phyloP scores from a whole-genome alignment of 768 basidiomycete species.

The Agaricus subrufescens region DNA sequence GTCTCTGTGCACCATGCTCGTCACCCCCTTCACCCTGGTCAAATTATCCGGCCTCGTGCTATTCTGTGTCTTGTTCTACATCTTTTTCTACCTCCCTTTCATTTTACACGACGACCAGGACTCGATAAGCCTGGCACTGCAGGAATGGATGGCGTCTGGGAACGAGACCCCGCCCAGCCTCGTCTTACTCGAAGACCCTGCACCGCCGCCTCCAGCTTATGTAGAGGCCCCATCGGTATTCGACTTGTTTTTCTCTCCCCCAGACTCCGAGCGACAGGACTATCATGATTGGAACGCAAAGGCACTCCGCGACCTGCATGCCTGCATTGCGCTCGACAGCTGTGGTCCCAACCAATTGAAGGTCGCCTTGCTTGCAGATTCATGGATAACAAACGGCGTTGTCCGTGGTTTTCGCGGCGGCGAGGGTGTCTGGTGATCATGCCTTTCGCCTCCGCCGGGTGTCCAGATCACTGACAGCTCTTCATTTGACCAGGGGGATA shows the following conservation, averaged over 20 bases:
- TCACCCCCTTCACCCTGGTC: not conserved
- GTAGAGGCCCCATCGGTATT: conserved; percentile 6
- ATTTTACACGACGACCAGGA: not conserved
- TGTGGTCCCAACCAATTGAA: conserved; percentile 29
- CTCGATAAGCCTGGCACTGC: not conserved
- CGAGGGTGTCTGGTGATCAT: conserved; percentile 26
- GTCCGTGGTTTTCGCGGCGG: conserved; percentile 14
- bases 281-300: conserved; percentile 25
- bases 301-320: conserved; percentile 18
- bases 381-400: conserved; percentile 21
- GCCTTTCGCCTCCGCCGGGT: not conserved
- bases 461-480: not conserved
- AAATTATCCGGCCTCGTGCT: not conserved
- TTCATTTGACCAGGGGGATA: conserved; percentile 15
- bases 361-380: conserved; percentile 25
- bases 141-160: not conserved
- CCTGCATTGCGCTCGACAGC: conserved; percentile 21
- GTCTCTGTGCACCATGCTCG: not conserved
- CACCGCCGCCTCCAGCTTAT: not conserved
- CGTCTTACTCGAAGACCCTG: not conserved
- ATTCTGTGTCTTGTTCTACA: not conserved
- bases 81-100: not conserved
- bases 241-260: conserved; percentile 14
- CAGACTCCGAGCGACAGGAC: conserved; percentile 13
- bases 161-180: not conserved